A percentile compares a stretch with the other conserved stretches of the same genome.
phyloP scores from a whole-genome alignment of 305 asterid genomes.

The Fraxinus sp. region DNA sequence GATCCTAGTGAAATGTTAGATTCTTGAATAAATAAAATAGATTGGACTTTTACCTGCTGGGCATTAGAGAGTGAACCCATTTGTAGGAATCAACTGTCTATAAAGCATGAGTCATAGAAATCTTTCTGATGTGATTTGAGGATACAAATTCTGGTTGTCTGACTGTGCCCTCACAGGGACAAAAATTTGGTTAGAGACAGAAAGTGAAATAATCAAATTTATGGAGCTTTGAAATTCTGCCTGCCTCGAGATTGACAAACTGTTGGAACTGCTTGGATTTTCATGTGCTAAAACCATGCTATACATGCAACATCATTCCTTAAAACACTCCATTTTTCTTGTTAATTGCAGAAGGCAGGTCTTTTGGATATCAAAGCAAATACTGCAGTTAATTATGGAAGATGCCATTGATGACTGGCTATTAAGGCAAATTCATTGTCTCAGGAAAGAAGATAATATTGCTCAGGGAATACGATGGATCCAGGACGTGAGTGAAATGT shows the following conservation, averaged over 20 bases:
- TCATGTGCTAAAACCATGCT: slow-evolving; percentile 12
- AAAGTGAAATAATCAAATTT: background rate
- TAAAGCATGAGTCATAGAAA: background rate
- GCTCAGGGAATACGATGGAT: slow-evolving; percentile 87
- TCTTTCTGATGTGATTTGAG: background rate
- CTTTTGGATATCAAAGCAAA: slow-evolving; percentile 98
- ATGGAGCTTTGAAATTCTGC: slow-evolving; percentile 3
- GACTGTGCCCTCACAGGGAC: background rate
- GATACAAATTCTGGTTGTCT: background rate
- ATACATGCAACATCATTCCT: slow-evolving; percentile 25
- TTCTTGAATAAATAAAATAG: background rate
- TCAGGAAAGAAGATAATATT: slow-evolving; percentile 79
- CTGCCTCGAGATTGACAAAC: background rate
- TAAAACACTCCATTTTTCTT: slow-evolving; percentile 12
- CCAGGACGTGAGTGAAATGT: slow-evolving; percentile 63
- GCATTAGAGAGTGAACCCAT: background rate
- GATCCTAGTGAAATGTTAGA: background rate
- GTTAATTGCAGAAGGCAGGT: slow-evolving; percentile 80
- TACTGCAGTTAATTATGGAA: slow-evolving; percentile 96
- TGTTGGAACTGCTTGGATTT: slow-evolving; percentile 14
- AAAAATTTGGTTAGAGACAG: background rate
- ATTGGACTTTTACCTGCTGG: background rate
- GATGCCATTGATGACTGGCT: slow-evolving; percentile 99
- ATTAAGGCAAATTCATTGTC: slow-evolving; percentile 81
- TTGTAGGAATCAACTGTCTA: background rate